phyloP scores from a whole-genome alignment of 208 protist species.

The Leishmania amazonensis region DNA sequence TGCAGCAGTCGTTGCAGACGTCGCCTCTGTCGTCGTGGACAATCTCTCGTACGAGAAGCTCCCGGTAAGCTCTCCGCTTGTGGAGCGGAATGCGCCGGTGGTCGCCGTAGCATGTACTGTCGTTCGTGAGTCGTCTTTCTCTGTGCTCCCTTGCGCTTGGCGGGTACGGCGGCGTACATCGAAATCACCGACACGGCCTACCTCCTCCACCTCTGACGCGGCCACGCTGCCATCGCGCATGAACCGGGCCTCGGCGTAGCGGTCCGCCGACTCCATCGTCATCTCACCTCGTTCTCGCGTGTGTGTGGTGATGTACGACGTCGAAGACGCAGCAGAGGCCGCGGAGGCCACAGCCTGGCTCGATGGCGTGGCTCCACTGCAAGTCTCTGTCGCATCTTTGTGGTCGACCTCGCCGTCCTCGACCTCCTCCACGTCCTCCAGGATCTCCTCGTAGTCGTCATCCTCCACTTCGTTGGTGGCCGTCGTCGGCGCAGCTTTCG shows the following conservation, averaged over 20 bases:
- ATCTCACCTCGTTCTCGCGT: conserved; percentile 11
- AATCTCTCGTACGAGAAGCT: conserved; percentile 24
- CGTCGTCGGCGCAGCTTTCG: conserved; percentile 1
- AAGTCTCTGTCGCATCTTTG: not conserved
- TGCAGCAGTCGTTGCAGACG: not conserved
- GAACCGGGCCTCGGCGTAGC: conserved; percentile 30
- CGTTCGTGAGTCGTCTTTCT: conserved; percentile 17
- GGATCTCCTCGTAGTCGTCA: conserved; percentile 29
- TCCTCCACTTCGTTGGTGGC: conserved; percentile 13
- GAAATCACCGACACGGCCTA: conserved; percentile 21
- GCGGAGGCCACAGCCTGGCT: not conserved
- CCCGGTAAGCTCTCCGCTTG: conserved; percentile 25
- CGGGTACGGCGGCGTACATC: conserved; percentile 26
- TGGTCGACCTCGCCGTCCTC: conserved; percentile 28
- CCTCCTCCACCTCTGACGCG: conserved; percentile 25
- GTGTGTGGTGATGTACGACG: not conserved
- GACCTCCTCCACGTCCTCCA: conserved; percentile 24
- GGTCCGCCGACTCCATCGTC: conserved; percentile 22
- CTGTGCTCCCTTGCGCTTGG: conserved; percentile 1
- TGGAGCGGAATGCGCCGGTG: conserved; percentile 32
- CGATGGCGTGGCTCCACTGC: not conserved
- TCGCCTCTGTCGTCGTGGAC: conserved; percentile 8
- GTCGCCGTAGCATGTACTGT: conserved; percentile 17
- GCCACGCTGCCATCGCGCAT: conserved; percentile 25
- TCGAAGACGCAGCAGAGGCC: not conserved